Conservation (phyloP, 352 stramenopile species). For the Phytophthora cactorum region DNA sequence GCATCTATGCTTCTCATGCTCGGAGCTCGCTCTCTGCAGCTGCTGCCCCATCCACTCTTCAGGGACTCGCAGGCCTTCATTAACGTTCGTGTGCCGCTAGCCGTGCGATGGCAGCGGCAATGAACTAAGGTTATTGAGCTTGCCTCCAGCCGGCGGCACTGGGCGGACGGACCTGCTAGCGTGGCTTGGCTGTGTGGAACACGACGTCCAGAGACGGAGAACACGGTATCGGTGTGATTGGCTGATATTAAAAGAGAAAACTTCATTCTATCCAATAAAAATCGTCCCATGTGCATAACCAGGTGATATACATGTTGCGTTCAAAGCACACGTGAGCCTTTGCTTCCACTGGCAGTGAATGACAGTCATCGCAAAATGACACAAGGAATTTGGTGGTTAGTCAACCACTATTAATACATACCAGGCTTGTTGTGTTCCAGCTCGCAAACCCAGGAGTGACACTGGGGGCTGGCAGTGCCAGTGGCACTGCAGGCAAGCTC, state of each 20-base stretch:
- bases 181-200: not conserved
- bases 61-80: not conserved
- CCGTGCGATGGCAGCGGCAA: not conserved
- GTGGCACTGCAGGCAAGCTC: too few species aligned
- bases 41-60: conserved; percentile 23
- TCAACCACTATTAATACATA: too few species aligned
- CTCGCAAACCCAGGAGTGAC: not conserved
- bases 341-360: not conserved
- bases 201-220: not conserved
- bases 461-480: too few species aligned
- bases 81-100: not conserved
- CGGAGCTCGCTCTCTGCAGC: conserved; percentile 15
- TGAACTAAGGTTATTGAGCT: too few species aligned
- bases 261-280: not conserved
- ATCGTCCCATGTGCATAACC: not conserved
- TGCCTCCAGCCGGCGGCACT: too few species aligned
- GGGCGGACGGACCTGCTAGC: too few species aligned
- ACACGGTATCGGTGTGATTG: not conserved
- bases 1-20: conserved; percentile 28
- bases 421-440: not conserved
- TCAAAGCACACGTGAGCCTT: not conserved
- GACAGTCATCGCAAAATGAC: not conserved
- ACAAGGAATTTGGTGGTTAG: too few species aligned
- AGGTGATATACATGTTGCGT: not conserved
- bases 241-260: too few species aligned